Evolutionary conservation across 148 eudicot genomes (phyloP).

Genomic region (Rhododendron simsii): DNA sequence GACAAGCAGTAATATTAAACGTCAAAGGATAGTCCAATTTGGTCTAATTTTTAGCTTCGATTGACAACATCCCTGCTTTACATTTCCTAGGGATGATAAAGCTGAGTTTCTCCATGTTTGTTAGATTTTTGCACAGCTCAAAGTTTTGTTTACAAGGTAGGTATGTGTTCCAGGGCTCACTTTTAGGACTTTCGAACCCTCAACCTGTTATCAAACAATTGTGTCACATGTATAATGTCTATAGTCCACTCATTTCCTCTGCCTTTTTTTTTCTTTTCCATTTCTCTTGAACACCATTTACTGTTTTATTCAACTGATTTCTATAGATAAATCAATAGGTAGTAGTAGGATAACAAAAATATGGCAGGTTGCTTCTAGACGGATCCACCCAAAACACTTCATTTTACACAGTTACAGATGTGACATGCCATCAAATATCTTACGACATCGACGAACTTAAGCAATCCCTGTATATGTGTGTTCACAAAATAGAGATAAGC

Average conservation of each 20-base stretch:
- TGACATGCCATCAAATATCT: no score
- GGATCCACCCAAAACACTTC: no score
- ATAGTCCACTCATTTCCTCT: neutral
- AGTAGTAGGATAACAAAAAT: neutral
- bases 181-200: neutral
- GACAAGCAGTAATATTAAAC: neutral
- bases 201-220: neutral
- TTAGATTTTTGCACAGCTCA: neutral
- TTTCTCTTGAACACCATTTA: neutral
- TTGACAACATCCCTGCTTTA: neutral
- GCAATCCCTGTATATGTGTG: no score
- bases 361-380: neutral
- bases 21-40: neutral
- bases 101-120: neutral
- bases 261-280: neutral
- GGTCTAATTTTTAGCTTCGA: neutral
- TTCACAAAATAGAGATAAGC: no score
- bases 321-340: neutral
- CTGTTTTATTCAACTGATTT: neutral
- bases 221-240: neutral
- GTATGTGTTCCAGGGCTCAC: neutral
- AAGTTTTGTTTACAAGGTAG: neutral
- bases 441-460: no score
- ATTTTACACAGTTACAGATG: no score
- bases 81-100: neutral